Evolutionary conservation across 768 basidiomycete species (phyloP).

Genomic region (Clathrus columnatus): DNA sequence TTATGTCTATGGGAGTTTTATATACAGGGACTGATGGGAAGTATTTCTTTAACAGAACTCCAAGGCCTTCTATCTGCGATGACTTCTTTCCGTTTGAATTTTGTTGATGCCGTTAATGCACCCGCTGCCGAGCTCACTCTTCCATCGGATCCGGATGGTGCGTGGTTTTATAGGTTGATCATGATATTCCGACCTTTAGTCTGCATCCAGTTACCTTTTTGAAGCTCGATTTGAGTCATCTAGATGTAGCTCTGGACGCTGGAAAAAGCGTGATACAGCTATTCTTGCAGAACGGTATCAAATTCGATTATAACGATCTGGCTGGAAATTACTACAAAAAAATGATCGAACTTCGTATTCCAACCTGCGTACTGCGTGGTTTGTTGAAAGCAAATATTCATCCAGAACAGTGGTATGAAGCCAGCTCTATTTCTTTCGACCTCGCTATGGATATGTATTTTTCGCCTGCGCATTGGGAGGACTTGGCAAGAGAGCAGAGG

Average conservation of each 20-base stretch:
- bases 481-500: constrained; percentile 43
- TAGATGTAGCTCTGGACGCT: constrained; percentile 50
- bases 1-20: constrained; percentile 88
- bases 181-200: constrained; percentile 3
- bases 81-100: constrained; percentile 59
- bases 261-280: constrained; percentile 47
- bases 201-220: constrained; percentile 66
- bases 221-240: constrained; percentile 47
- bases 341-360: constrained; percentile 50
- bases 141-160: constrained; percentile 70
- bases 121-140: constrained; percentile 62
- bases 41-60: constrained; percentile 46
- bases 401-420: constrained; percentile 56
- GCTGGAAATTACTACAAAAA: constrained; percentile 61
- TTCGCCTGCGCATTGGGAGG: constrained; percentile 48
- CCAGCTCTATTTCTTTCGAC: constrained; percentile 44
- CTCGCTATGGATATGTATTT: constrained; percentile 60
- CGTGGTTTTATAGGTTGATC: constrained; percentile 18
- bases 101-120: constrained; percentile 67
- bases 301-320: constrained; percentile 65
- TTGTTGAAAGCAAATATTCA: constrained; percentile 28
- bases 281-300: constrained; percentile 48
- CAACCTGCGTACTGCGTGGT: constrained; percentile 39
- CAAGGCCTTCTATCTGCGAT: constrained; percentile 43
- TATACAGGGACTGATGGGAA: constrained; percentile 53